These are phyloP conservation scores for Pistacia vera DNA, from an alignment of 345 rosid species.

Conservation along the genomic window DNA sequence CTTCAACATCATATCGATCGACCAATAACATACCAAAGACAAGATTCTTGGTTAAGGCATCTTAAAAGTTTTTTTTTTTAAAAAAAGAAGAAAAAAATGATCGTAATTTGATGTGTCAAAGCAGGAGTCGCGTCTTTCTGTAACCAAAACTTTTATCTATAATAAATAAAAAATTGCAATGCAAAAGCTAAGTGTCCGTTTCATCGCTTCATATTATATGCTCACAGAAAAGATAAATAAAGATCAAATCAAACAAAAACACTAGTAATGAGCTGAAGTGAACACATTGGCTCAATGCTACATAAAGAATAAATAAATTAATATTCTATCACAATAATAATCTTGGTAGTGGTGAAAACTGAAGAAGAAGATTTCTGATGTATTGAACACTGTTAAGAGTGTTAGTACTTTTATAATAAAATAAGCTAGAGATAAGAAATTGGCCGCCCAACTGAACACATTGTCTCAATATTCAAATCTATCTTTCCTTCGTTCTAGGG, in stretches of 20 bases:
- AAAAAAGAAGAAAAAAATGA: too few relatives aligned
- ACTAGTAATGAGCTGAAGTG: neutral
- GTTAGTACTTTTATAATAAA: neutral
- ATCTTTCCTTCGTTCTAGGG: slow-evolving; percentile 4
- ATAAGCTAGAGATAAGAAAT: slow-evolving; percentile 1
- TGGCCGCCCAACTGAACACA: neutral
- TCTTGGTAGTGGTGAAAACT: slow-evolving; percentile 16
- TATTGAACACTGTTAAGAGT: neutral
- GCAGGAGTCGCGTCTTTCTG: neutral
- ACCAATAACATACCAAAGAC: too few relatives aligned
- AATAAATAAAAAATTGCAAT: neutral
- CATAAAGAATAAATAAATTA: neutral
- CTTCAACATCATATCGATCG: too few relatives aligned
- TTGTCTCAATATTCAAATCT: slow-evolving; percentile 3
- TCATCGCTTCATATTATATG: too few relatives aligned
- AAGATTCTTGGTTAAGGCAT: too few relatives aligned
- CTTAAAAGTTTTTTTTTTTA: too few relatives aligned
- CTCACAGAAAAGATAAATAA: neutral
- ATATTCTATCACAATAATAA: neutral
- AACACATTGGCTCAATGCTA: neutral
- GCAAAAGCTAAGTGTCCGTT: neutral
- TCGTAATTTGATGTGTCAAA: too few relatives aligned
- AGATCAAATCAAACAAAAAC: neutral
- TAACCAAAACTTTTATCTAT: neutral
- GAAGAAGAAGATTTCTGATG: slow-evolving; percentile 15